Percentiles rank a stretch among this genome's conserved stretches.
These are phyloP conservation scores for Leccinellum luteum DNA, from an alignment of 768 basidiomycete species.

Conservation along the genomic window DNA sequence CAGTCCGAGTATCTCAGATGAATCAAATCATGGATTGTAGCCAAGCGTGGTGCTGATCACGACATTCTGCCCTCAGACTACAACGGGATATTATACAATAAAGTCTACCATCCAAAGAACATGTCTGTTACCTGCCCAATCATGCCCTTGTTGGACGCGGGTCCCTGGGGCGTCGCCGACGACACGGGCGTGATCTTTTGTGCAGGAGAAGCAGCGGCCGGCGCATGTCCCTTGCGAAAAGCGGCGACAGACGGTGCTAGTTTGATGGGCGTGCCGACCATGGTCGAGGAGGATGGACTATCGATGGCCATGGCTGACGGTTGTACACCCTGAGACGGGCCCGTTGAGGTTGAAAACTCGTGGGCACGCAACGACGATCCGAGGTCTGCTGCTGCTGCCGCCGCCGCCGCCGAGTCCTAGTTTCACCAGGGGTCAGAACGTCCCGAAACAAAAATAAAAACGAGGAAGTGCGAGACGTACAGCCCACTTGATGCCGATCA, in stretches of 20 bases:
- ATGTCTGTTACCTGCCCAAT: slow-evolving; percentile 76
- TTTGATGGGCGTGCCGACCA: slow-evolving; percentile 68
- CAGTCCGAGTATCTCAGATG: not conserved
- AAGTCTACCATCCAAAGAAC: slow-evolving; percentile 74
- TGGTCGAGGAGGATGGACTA: slow-evolving; percentile 37
- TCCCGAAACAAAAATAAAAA: not conserved
- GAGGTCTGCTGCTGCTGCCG: slow-evolving; percentile 51
- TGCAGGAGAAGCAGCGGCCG: slow-evolving; percentile 14
- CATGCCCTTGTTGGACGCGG: slow-evolving; percentile 52
- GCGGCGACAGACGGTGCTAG: slow-evolving; percentile 73
- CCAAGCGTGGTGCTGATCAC: not conserved
- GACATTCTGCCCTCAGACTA: not conserved
- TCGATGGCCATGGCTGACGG: slow-evolving; percentile 49
- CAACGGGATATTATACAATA: not conserved
- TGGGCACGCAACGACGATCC: slow-evolving; percentile 31
- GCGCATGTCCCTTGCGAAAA: slow-evolving; percentile 52
- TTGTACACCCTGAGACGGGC: slow-evolving; percentile 16
- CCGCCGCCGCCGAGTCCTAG: slow-evolving; percentile 55
- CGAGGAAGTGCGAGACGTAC: slow-evolving; percentile 44
- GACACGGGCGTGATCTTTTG: slow-evolving; percentile 22
- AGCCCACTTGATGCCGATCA: slow-evolving; percentile 86
- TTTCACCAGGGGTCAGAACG: slow-evolving; percentile 3
- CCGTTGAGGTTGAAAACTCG: not conserved
- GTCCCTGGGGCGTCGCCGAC: slow-evolving; percentile 17
- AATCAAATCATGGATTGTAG: not conserved